phyloP scores from a whole-genome alignment of 2,329 filamentous ascomycete genomes.

The Fusarium neocosmosporiellum region DNA sequence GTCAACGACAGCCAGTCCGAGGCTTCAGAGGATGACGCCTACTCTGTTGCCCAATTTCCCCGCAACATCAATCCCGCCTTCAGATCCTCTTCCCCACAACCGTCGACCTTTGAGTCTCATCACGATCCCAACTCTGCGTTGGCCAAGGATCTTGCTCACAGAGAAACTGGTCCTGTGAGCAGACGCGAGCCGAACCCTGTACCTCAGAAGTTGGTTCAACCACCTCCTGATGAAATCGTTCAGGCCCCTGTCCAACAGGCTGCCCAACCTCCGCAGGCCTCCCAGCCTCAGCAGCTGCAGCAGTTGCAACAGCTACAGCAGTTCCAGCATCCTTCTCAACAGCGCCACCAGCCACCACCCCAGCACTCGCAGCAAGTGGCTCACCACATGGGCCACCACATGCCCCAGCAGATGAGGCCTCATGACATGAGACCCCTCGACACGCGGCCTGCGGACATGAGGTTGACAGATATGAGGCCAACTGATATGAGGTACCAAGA shows the following conservation, averaged over 20 bases:
- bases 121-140: slow-evolving; percentile 84
- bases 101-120: slow-evolving; percentile 91
- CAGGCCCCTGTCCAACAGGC: slow-evolving; percentile 21
- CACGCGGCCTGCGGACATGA: slow-evolving; percentile 3
- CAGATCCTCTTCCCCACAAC: slow-evolving; percentile 94
- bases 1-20: slow-evolving; percentile 84
- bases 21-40: slow-evolving; percentile 85
- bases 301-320: slow-evolving; percentile 23
- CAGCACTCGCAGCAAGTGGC: slow-evolving; percentile 37
- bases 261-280: slow-evolving; percentile 12
- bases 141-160: slow-evolving; percentile 74
- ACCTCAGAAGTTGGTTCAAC: slow-evolving; percentile 58
- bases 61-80: slow-evolving; percentile 96
- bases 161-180: slow-evolving; percentile 57
- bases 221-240: slow-evolving; percentile 36
- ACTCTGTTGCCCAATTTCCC: slow-evolving; percentile 95
- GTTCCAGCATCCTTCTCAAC: slow-evolving; percentile 12
- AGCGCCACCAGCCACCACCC: slow-evolving; percentile 24
- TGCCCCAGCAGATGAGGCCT: slow-evolving; percentile 29
- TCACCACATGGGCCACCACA: slow-evolving; percentile 21
- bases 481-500: slow-evolving; percentile 1
- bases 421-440: slow-evolving; percentile 5
- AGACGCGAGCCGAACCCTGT: slow-evolving; percentile 63
- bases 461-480: slow-evolving; percentile 1
- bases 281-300: slow-evolving; percentile 24